These are phyloP conservation scores for Kluyveromyces sp. DNA, from an alignment of 1,139 yeast genomes.

Conservation along the genomic window DNA sequence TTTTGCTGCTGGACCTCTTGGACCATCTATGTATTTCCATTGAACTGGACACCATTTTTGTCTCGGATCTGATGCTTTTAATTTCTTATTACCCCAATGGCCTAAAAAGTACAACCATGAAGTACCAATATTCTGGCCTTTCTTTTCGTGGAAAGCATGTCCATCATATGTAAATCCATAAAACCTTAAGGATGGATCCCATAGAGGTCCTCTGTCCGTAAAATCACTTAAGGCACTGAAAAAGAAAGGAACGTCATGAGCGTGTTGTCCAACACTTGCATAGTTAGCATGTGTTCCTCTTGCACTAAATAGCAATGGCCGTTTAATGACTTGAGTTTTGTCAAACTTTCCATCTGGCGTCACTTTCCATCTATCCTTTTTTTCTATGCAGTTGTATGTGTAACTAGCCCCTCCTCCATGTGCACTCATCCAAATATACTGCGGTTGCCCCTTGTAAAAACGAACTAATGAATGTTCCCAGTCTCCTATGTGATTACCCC, in stretches of 20 bases:
- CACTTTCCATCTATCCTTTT: conserved; percentile 37
- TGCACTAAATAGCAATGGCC: conserved; percentile 82
- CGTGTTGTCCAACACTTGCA: conserved; percentile 92
- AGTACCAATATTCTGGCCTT: conserved; percentile 39
- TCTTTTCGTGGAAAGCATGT: conserved; percentile 40
- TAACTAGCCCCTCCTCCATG: conserved; percentile 97
- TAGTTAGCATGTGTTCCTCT: conserved; percentile 97
- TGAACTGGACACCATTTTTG: conserved; percentile 87
- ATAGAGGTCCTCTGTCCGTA: conserved; percentile 88
- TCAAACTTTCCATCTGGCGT: conserved; percentile 25
- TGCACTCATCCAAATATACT: conserved; percentile 97
- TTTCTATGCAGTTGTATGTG: conserved; percentile 66
- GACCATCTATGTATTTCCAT: conserved; percentile 86
- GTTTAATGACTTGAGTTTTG: conserved; percentile 28
- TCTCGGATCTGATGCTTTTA: conserved; percentile 60
- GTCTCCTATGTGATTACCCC: conserved; percentile 94
- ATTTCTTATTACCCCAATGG: conserved; percentile 82
- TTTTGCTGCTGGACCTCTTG: conserved; percentile 79
- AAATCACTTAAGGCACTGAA: conserved; percentile 85
- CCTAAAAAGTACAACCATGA: conserved; percentile 79
- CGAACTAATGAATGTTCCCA: conserved; percentile 95
- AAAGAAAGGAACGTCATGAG: conserved; percentile 76
- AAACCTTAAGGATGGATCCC: conserved; percentile 85
- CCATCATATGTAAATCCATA: conserved; percentile 67
- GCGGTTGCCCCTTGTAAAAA: conserved; percentile 72